Percentiles rank a stretch among this genome's conserved stretches.
These are phyloP conservation scores for Candida verbasci DNA, from an alignment of 805 yeast species.

Conservation along the genomic window DNA sequence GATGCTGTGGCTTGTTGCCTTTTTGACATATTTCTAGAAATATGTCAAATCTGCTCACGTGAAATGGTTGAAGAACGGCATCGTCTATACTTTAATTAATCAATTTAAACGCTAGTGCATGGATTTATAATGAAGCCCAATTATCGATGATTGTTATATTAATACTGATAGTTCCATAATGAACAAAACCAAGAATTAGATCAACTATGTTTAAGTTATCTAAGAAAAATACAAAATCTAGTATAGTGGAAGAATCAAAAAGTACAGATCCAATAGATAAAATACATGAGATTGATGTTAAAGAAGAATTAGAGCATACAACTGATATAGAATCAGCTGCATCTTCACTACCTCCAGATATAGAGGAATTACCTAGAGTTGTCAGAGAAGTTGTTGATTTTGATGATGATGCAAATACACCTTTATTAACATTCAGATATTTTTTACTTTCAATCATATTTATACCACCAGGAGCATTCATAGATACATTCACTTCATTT, in stretches of 20 bases:
- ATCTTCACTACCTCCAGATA: conserved; percentile 12
- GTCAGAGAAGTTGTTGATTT: conserved; percentile 30
- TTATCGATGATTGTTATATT: too few species aligned
- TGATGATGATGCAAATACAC: conserved; percentile 27
- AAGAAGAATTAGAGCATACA: neutral
- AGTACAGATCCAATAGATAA: neutral
- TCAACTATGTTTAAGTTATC: too few species aligned
- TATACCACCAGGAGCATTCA: conserved; percentile 33
- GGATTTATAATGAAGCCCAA: too few species aligned
- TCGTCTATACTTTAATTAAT: neutral
- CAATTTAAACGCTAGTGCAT: too few species aligned
- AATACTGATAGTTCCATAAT: too few species aligned
- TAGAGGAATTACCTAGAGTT: conserved; percentile 19
- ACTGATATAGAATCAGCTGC: conserved; percentile 2
- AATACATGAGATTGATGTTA: neutral
- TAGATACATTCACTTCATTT: conserved; percentile 33
- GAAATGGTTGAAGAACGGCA: neutral
- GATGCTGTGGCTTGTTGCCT: too few species aligned
- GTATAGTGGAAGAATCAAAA: neutral
- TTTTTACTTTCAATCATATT: conserved; percentile 24
- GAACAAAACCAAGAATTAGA: too few species aligned
- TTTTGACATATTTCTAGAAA: too few species aligned
- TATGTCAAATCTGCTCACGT: neutral
- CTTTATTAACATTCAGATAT: conserved; percentile 29
- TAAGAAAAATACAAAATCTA: too few species aligned